Percentiles rank a stretch among this genome's conserved stretches.
phyloP scores from a whole-genome alignment of 345 rosid genomes.

The Euphorbia tirucalli region DNA sequence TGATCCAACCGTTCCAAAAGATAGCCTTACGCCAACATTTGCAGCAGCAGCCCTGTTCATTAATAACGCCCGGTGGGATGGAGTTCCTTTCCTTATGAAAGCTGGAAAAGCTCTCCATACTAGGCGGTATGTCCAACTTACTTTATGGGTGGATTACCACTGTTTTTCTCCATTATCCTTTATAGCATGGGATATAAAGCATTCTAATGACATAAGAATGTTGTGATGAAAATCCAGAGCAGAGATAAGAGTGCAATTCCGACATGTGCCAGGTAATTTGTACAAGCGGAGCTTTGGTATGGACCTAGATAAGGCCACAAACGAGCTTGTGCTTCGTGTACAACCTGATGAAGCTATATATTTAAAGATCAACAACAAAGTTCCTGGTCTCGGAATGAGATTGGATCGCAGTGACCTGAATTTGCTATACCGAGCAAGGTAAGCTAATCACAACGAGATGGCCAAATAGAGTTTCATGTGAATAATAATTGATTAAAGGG shows the following conservation, averaged over 20 bases:
- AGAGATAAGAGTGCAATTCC: constrained; percentile 88
- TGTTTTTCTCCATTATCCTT: not conserved
- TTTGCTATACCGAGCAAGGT: constrained; percentile 72
- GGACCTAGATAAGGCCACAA: constrained; percentile 73
- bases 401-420: constrained; percentile 84
- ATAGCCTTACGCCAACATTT: constrained; percentile 81
- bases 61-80: constrained; percentile 93
- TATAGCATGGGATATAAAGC: not conserved
- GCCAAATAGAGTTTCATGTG: too few relatives aligned
- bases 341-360: constrained; percentile 98
- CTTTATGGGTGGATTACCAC: not conserved
- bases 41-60: constrained; percentile 90
- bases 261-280: constrained; percentile 87
- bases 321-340: constrained; percentile 85
- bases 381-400: constrained; percentile 96
- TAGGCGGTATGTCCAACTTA: constrained; percentile 37
- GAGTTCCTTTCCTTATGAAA: constrained; percentile 93
- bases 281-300: constrained; percentile 70
- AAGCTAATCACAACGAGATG: not conserved
- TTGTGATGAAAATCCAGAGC: constrained; percentile 45
- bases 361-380: constrained; percentile 91
- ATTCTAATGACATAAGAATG: not conserved
- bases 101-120: constrained; percentile 92
- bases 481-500: too few relatives aligned
- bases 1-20: constrained; percentile 70